Conservation (phyloP, 2,329 filamentous ascomycete species). For the Diaporthe eres region DNA sequence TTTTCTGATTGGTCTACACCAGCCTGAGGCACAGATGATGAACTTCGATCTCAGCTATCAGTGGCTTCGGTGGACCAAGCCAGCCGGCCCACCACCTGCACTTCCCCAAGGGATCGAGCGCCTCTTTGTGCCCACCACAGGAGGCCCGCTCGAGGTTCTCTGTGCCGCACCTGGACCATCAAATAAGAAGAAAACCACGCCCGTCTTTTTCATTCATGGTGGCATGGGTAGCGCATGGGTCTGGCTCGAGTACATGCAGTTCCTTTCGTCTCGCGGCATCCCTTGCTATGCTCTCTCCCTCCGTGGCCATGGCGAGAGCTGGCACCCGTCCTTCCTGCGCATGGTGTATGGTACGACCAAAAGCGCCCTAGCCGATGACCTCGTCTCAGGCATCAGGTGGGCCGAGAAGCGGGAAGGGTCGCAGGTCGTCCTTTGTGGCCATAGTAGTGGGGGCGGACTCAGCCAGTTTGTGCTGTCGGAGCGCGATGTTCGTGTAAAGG, state of each 20-base stretch:
- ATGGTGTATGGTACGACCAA: constrained; percentile 63
- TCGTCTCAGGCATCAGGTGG: constrained; percentile 58
- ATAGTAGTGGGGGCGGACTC: constrained; percentile 66
- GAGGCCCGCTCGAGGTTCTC: constrained; percentile 65
- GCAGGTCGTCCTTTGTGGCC: constrained; percentile 61
- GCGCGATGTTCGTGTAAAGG: constrained; percentile 56
- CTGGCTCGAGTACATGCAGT: constrained; percentile 66
- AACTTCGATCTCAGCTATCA: constrained; percentile 51
- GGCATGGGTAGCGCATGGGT: constrained; percentile 68
- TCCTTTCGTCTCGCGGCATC: constrained; percentile 59
- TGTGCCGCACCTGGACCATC: constrained; percentile 52
- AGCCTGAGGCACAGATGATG: constrained; percentile 24
- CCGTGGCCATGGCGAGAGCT: constrained; percentile 67
- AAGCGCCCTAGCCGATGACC: constrained; percentile 58
- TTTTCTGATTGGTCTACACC: too few relatives aligned
- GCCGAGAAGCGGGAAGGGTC: constrained; percentile 51
- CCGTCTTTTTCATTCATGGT: constrained; percentile 67
- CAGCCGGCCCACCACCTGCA: constrained; percentile 45
- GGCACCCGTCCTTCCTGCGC: constrained; percentile 62
- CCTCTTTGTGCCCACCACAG: constrained; percentile 58
- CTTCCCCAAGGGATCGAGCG: constrained; percentile 59
- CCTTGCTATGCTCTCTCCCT: constrained; percentile 67
- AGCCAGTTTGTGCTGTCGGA: constrained; percentile 63
- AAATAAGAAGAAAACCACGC: constrained; percentile 46
- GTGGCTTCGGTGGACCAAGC: constrained; percentile 51